Evolutionary conservation across 768 basidiomycete genomes (phyloP), one percentile per base, ranked within the genome.

Genomic region (Serendipita sp.): DNA sequence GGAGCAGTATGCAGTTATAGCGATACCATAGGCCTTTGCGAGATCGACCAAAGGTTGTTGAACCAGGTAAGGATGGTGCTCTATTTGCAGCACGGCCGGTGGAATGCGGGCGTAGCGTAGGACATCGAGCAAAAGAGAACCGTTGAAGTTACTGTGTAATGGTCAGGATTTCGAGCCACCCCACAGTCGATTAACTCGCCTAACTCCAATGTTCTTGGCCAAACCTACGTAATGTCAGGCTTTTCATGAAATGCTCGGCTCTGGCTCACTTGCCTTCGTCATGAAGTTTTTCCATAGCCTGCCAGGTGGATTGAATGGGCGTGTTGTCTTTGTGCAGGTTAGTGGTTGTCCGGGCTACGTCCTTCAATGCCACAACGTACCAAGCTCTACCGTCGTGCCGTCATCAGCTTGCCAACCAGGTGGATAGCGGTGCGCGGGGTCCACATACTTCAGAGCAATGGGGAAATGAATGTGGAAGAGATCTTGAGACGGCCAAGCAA

Each of bases 261-360:
- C 24, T 24, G 24, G 24, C 24, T 24, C 24, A 24, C 24, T 24
- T 41, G 13, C 41, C 85, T 47, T 79, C 78, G 68, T 89, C 86
- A 54, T 86, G 85, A 24, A 93, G 80, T 66, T 79, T 77, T 74
- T 95, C 92, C 84, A 95, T 81, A 15, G 81, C 88, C 46, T 74
- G 71, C 89, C 90, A 94, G 16, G 92, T 94, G 76, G 89, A 86
- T 69, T 84, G 83, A 72, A 89, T 80, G 45, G 86, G 85, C 0
- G 81, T 83, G 62, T 84, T 83, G 68, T 81, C 81, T 85, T 48
- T 51, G 51, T 3, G 63, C 30, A 8, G 46, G 34, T 48, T 41
- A 11, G 45, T 7, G 32, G 24, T 47, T 53, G 56, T 65, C 63
- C 3, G 35, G 58, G 45, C 60, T 56, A 28, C 65, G 45, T 35